These are phyloP conservation scores for Cocos nucifera DNA, from an alignment of 176 grass and related monocot species.

Conservation along the genomic window DNA sequence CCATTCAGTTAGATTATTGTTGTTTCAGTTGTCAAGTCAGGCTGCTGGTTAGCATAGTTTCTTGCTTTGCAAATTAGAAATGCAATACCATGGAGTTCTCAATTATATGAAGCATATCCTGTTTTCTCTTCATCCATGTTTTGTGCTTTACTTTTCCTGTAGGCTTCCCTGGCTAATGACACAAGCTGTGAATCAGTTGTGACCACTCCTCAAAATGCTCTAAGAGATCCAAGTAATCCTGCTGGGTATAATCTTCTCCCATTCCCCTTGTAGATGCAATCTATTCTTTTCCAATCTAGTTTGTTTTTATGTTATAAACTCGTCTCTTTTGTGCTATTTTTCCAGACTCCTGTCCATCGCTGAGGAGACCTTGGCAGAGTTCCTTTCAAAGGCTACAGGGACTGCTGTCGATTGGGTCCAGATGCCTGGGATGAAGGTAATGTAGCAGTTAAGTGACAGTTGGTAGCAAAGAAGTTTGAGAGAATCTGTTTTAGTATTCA, in stretches of 20 bases:
- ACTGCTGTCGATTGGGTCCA: conserved; percentile 4
- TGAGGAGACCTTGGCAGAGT: conserved; percentile 8
- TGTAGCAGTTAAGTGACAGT: not conserved
- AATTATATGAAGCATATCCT: not conserved
- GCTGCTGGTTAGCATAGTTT: too few species aligned
- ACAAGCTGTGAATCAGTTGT: conserved; percentile 4
- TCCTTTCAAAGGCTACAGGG: conserved; percentile 20
- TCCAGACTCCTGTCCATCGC: conserved; percentile 8
- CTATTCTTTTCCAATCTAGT: too few species aligned
- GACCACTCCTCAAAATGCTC: conserved; percentile 3
- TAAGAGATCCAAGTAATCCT: conserved; percentile 10
- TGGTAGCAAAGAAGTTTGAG: not conserved
- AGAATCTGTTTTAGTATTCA: too few species aligned
- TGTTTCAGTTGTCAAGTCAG: too few species aligned
- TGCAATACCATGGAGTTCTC: not conserved
- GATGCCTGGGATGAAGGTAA: conserved; percentile 7
- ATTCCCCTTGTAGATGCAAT: too few species aligned
- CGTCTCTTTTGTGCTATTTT: not conserved
- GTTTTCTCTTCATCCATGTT: not conserved
- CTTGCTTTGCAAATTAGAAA: too few species aligned
- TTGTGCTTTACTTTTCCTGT: conserved; percentile 2
- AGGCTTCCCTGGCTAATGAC: not conserved
- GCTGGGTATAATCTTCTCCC: conserved; percentile 2
- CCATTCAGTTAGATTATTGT: too few species aligned
- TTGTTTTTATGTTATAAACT: too few species aligned